Evolutionary conservation across 768 basidiomycete genomes (phyloP).

Genomic region (Lentinus tigrinus): DNA sequence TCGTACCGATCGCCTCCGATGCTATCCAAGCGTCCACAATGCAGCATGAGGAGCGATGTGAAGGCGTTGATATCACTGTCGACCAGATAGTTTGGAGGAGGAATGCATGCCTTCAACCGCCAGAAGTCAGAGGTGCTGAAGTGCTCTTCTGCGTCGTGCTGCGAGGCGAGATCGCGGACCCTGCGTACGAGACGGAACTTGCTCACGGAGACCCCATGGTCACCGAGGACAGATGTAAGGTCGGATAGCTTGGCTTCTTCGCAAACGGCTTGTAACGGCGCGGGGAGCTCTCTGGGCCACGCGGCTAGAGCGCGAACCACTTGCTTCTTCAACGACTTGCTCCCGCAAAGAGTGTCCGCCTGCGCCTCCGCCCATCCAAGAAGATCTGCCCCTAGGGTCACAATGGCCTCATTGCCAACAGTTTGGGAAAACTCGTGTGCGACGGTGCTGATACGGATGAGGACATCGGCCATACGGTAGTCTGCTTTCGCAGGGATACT

Average conservation of each 20-base stretch:
- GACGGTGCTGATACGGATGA: slow-evolving; percentile 66
- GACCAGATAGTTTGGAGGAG: slow-evolving; percentile 49
- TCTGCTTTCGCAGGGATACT: slow-evolving; percentile 38
- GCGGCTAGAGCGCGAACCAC: slow-evolving; percentile 61
- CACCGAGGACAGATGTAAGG: slow-evolving; percentile 55
- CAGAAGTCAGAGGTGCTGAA: slow-evolving; percentile 74
- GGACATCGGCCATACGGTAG: slow-evolving; percentile 56
- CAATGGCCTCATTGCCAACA: slow-evolving; percentile 27
- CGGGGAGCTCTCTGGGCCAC: slow-evolving; percentile 69
- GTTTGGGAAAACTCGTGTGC: slow-evolving; percentile 52
- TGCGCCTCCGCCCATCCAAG: slow-evolving; percentile 64
- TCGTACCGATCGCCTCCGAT: slow-evolving; percentile 47
- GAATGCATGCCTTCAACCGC: slow-evolving; percentile 80
- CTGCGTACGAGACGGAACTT: slow-evolving; percentile 77
- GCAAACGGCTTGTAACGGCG: slow-evolving; percentile 43
- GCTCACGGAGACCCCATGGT: slow-evolving; percentile 61
- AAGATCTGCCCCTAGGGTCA: slow-evolving; percentile 46
- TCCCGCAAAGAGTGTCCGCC: slow-evolving; percentile 40
- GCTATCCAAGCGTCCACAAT: slow-evolving; percentile 61
- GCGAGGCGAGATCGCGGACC: slow-evolving; percentile 49
- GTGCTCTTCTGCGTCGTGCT: slow-evolving; percentile 27
- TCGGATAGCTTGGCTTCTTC: slow-evolving; percentile 45
- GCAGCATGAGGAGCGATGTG: slow-evolving; percentile 55
- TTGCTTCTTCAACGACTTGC: slow-evolving; percentile 39
- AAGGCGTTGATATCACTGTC: slow-evolving; percentile 74